A percentile compares a stretch with the other conserved stretches of the same genome.
These are phyloP conservation scores for Anastatica hierochuntica DNA, from an alignment of 345 rosid genomes.

Conservation along the genomic window DNA sequence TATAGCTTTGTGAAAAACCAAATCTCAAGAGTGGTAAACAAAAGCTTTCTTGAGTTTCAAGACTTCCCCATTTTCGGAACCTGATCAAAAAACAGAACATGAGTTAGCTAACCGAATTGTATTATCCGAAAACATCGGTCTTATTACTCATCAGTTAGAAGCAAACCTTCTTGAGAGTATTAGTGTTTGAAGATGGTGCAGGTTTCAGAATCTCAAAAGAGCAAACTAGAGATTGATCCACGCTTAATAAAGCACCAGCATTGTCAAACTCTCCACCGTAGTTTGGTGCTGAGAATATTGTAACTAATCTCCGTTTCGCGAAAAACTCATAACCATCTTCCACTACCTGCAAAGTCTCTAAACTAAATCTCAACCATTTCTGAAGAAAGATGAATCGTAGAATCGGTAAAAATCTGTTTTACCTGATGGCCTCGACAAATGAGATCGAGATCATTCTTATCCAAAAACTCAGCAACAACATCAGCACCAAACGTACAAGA, in stretches of 20 bases:
- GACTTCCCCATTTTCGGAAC: conserved; percentile 16
- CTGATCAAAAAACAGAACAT: not conserved
- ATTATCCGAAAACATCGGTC: not conserved
- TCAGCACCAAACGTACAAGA: conserved; percentile 91
- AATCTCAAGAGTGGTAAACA: not conserved
- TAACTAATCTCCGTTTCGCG: too few relatives aligned
- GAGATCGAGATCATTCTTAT: conserved; percentile 88
- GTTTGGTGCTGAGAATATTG: too few relatives aligned
- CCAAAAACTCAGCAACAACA: conserved; percentile 68
- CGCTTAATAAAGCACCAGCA: conserved; percentile 81
- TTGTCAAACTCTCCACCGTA: too few relatives aligned
- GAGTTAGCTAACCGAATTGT: too few relatives aligned
- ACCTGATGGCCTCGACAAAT: conserved; percentile 99
- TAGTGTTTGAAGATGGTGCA: conserved; percentile 33
- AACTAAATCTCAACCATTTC: too few relatives aligned
- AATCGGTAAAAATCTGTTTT: not conserved
- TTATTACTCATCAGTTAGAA: too few relatives aligned
- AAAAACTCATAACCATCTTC: too few relatives aligned
- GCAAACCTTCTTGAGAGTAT: conserved; percentile 61
- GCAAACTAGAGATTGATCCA: conserved; percentile 69
- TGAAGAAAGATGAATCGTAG: not conserved
- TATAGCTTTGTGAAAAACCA: conserved; percentile 9
- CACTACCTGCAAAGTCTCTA: too few relatives aligned
- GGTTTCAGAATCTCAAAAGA: conserved; percentile 95
- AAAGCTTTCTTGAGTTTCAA: conserved; percentile 5